These are phyloP conservation scores for Davidsoniella virescens DNA, from an alignment of 2,329 filamentous ascomycete genomes.

Conservation along the genomic window DNA sequence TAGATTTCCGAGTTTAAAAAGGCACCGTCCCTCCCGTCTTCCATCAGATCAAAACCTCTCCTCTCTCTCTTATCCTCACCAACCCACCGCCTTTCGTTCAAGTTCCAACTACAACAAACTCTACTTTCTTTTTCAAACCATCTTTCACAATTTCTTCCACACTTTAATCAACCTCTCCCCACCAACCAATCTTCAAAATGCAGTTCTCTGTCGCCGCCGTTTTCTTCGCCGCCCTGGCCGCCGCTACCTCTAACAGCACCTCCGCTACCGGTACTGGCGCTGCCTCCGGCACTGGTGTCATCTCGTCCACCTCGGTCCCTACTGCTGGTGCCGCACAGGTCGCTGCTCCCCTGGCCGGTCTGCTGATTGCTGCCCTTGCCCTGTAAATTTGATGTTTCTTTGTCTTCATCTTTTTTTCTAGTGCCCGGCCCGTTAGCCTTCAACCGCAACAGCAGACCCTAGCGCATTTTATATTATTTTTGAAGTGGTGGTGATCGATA, in stretches of 20 bases:
- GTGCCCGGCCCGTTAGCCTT: too few relatives aligned
- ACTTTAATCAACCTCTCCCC: slow-evolving; percentile 9
- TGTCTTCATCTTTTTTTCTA: too few relatives aligned
- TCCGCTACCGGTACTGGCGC: slow-evolving; percentile 10
- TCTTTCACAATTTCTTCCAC: slow-evolving; percentile 10
- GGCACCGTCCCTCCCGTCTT: slow-evolving; percentile 2
- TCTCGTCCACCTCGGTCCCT: slow-evolving; percentile 11
- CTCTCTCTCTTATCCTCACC: background rate
- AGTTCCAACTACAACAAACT: slow-evolving; percentile 12
- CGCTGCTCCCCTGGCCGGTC: slow-evolving; percentile 12
- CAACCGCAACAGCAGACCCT: too few relatives aligned
- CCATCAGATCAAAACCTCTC: background rate
- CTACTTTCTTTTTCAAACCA: slow-evolving; percentile 8
- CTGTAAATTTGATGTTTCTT: slow-evolving; percentile 9
- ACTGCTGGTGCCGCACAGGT: slow-evolving; percentile 12
- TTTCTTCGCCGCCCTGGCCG: slow-evolving; percentile 12
- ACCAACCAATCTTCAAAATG: slow-evolving; percentile 7
- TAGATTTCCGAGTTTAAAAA: slow-evolving; percentile 5
- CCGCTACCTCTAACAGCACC: slow-evolving; percentile 8
- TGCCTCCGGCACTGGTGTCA: slow-evolving; percentile 11
- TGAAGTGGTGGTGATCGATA: too few relatives aligned
- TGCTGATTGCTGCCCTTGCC: slow-evolving; percentile 11
- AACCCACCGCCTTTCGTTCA: slow-evolving; percentile 12
- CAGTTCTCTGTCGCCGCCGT: slow-evolving; percentile 13
- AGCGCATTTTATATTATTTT: too few relatives aligned